phyloP scores from a whole-genome alignment of 2,329 filamentous ascomycete genomes.

The Trichoderma sp. region DNA sequence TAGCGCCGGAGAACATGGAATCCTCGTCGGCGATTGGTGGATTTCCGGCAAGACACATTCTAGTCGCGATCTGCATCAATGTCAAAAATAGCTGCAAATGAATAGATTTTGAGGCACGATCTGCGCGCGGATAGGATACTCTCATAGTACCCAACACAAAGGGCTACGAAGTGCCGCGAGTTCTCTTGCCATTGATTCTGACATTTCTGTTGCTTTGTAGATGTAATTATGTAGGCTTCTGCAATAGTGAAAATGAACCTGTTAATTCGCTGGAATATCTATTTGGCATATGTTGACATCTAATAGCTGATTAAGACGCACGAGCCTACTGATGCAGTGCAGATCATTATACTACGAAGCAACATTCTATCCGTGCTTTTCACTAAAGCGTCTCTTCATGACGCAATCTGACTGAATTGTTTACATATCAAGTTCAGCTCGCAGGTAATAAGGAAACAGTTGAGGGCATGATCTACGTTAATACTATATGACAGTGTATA shows the following conservation, averaged over 20 bases:
- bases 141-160: not conserved
- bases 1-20: not conserved
- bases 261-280: not conserved
- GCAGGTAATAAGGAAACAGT: not conserved
- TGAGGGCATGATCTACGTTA: slow-evolving; percentile 1
- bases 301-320: not conserved
- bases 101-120: not conserved
- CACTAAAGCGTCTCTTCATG: not conserved
- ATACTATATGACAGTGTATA: not conserved
- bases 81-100: not conserved
- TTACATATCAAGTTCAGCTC: not conserved
- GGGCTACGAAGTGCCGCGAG: not conserved
- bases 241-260: not conserved
- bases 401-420: not conserved
- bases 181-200: not conserved
- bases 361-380: not conserved
- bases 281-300: not conserved
- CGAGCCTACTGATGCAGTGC: not conserved
- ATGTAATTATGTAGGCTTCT: not conserved
- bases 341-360: not conserved
- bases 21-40: not conserved
- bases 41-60: not conserved
- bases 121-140: not conserved
- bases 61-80: not conserved
- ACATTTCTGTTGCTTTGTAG: not conserved